Percentiles rank a stretch among this genome's conserved stretches.
These are phyloP conservation scores for Lasiosphaeria miniovina DNA, from an alignment of 495 filamentous ascomycete genomes.

Conservation along the genomic window DNA sequence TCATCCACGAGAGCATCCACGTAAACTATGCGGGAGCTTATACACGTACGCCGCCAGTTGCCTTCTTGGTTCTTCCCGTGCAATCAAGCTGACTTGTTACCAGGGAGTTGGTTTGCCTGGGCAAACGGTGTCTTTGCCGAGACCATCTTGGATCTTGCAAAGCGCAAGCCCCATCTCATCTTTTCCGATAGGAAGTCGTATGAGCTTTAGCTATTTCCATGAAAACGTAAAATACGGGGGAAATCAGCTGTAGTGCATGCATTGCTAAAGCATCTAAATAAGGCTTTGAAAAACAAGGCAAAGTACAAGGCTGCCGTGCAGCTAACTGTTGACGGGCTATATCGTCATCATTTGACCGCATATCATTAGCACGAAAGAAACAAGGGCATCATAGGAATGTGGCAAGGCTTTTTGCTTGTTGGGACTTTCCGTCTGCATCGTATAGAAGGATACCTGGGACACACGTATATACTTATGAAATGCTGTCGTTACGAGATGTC, in stretches of 20 bases:
- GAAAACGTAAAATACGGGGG: not conserved
- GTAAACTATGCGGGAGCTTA: constrained; percentile 72
- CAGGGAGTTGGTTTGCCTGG: constrained; percentile 94
- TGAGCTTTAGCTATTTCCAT: constrained; percentile 26
- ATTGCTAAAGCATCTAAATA: not conserved
- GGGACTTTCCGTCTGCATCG: too few species aligned
- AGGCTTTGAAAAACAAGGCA: not conserved
- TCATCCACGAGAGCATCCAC: constrained; percentile 91
- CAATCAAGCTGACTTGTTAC: too few species aligned
- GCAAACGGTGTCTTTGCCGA: constrained; percentile 95
- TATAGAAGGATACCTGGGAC: too few species aligned
- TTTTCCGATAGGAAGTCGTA: constrained; percentile 62
- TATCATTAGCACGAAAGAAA: too few species aligned
- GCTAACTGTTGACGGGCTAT: too few species aligned
- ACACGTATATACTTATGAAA: too few species aligned
- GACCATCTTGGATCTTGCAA: constrained; percentile 85
- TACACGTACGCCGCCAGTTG: constrained; percentile 55
- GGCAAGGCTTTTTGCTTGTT: too few species aligned
- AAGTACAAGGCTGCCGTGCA: not conserved
- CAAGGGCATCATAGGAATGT: too few species aligned
- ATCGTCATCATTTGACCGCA: too few species aligned
- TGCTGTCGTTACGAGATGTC: too few species aligned
- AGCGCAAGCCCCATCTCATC: constrained; percentile 80
- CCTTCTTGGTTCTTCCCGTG: too few species aligned
- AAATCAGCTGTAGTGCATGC: not conserved